phyloP scores from a whole-genome alignment of 1,284 basidiomycete species.

The Earliella scabrosa region DNA sequence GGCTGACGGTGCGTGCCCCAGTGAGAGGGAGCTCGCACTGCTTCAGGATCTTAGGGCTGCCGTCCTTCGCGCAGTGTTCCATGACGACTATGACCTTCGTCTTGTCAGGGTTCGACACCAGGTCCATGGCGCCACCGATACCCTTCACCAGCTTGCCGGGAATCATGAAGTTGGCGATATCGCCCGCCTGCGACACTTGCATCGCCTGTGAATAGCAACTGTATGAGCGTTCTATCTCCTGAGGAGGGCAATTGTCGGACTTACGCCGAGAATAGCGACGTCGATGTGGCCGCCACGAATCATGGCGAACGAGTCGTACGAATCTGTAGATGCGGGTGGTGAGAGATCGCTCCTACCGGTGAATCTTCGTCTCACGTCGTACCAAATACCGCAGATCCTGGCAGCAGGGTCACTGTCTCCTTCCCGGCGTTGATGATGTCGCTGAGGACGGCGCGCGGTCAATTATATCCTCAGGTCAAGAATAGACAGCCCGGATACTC shows the following conservation, averaged over 20 bases:
- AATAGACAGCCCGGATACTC: slow-evolving; percentile 38
- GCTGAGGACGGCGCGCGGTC: slow-evolving; percentile 39
- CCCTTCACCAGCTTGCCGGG: slow-evolving; percentile 93
- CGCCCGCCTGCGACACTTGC: slow-evolving; percentile 92
- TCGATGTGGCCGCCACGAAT: slow-evolving; percentile 96
- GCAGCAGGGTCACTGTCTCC: slow-evolving; percentile 91
- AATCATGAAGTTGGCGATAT: slow-evolving; percentile 99
- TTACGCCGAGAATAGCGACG: slow-evolving; percentile 83
- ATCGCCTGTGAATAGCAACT: slow-evolving; percentile 65
- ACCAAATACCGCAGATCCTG: slow-evolving; percentile 93
- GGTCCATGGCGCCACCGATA: slow-evolving; percentile 98
- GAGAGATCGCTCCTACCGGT: slow-evolving; percentile 7
- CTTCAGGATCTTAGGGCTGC: slow-evolving; percentile 87
- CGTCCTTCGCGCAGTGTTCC: slow-evolving; percentile 92
- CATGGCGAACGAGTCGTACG: slow-evolving; percentile 93
- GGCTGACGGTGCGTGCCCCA: slow-evolving; percentile 85
- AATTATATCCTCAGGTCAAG: slow-evolving; percentile 3
- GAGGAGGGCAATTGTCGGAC: slow-evolving; percentile 21
- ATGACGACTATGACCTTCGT: slow-evolving; percentile 90
- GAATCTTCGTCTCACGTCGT: slow-evolving; percentile 16
- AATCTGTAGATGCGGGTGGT: slow-evolving; percentile 52
- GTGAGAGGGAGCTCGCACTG: slow-evolving; percentile 89
- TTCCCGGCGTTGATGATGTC: slow-evolving; percentile 97
- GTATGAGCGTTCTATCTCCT: slow-evolving; percentile 13
- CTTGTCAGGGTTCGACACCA: slow-evolving; percentile 92